phyloP scores from a whole-genome alignment of 345 rosid species.

The Heritiera littoralis region DNA sequence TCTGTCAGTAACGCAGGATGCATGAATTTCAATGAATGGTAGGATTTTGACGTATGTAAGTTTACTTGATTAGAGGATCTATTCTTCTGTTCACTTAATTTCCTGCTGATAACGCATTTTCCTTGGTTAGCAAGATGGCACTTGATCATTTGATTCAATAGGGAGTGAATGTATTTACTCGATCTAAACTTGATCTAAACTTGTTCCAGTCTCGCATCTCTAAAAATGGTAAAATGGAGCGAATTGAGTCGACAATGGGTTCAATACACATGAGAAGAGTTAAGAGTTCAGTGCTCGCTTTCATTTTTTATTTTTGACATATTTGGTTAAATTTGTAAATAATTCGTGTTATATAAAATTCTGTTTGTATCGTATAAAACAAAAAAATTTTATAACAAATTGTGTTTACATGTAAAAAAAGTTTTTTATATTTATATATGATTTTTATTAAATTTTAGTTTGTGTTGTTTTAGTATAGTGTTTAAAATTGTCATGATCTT shows the following conservation, averaged over 20 bases:
- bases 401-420: no score
- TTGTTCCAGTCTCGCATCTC: no score
- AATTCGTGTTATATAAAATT: no score
- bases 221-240: neutral
- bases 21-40: neutral
- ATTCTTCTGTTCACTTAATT: neutral
- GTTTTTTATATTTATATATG: no score
- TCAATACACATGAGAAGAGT: neutral
- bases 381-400: no score
- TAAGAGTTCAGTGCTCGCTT: neutral
- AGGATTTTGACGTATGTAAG: slow-evolving; percentile 3
- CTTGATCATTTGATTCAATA: neutral
- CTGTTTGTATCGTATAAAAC: no score
- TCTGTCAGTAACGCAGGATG: neutral
- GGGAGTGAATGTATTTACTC: neutral
- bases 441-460: no score
- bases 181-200: no score
- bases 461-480: no score
- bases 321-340: no score
- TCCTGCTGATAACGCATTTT: neutral
- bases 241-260: neutral
- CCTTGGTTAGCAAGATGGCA: neutral
- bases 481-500: no score
- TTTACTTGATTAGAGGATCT: neutral
- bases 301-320: neutral